phyloP scores from a whole-genome alignment of 129 eudicot species.

The Tanacetum coccineum region DNA sequence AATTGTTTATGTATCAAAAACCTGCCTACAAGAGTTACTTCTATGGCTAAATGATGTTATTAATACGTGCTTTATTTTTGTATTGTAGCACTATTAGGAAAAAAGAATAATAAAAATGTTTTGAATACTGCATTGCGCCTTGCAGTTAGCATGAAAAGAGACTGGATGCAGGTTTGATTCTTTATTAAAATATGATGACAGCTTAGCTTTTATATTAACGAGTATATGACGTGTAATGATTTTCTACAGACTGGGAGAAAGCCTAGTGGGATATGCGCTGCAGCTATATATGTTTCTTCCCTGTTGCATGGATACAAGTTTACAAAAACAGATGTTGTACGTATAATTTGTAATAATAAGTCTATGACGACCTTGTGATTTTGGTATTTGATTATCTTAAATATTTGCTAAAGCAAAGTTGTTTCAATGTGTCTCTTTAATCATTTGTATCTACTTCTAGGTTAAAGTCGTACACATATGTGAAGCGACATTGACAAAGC shows the following conservation, averaged over 20 bases:
- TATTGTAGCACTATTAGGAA: conserved; percentile 37
- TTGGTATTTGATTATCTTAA: not conserved
- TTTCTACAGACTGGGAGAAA: conserved; percentile 66
- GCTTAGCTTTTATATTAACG: not conserved
- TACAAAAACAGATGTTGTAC: conserved; percentile 56
- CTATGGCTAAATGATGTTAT: conserved; percentile 1
- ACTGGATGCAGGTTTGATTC: conserved; percentile 70
- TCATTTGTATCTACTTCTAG: conserved; percentile 23
- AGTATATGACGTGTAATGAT: not conserved
- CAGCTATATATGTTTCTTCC: conserved; percentile 66
- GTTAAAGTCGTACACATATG: conserved; percentile 66
- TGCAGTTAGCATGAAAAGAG: conserved; percentile 66
- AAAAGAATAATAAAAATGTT: conserved; percentile 32
- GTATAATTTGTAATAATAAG: conserved; percentile 18
- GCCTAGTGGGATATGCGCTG: conserved; percentile 86
- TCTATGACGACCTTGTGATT: not conserved
- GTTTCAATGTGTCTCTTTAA: not conserved
- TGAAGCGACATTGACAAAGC: conserved; percentile 66
- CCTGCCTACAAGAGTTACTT: not conserved
- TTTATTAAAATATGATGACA: not conserved
- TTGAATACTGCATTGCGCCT: conserved; percentile 54
- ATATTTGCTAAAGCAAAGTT: not conserved
- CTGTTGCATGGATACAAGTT: conserved; percentile 46
- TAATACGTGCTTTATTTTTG: not conserved
- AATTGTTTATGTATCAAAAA: too few relatives aligned